Evolutionary conservation across 441 rosid species (phyloP).

Genomic region (Bocquillonia castaneifolia): DNA sequence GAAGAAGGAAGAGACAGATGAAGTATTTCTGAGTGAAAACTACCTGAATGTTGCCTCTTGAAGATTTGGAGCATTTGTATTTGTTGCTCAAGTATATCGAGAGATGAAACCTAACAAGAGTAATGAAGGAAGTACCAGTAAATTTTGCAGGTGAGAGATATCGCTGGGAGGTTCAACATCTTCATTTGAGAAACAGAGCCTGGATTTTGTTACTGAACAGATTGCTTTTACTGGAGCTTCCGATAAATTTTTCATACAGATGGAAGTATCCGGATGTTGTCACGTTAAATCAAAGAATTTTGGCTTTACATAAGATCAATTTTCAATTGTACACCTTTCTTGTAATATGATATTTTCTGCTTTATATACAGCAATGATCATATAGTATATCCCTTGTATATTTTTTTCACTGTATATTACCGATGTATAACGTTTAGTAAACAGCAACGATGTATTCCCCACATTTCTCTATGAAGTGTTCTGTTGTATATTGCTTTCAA

Average conservation of each 20-base stretch:
- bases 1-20: neutral
- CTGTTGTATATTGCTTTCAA: too few species aligned
- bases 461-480: too few species aligned
- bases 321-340: neutral
- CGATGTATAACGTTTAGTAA: neutral
- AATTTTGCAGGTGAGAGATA: neutral
- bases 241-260: neutral
- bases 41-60: neutral
- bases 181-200: neutral
- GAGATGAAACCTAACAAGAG: neutral
- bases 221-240: neutral
- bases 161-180: neutral
- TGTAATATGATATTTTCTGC: neutral
- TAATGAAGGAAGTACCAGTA: neutral
- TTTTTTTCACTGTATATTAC: neutral
- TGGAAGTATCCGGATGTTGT: neutral
- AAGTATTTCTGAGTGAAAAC: neutral
- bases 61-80: neutral
- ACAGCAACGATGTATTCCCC: neutral
- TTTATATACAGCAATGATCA: neutral
- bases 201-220: too few species aligned
- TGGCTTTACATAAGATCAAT: neutral
- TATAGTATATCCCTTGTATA: neutral
- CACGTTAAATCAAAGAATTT: neutral
- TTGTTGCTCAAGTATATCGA: neutral